These are phyloP conservation scores for Pseudozyma pruni DNA, from an alignment of 1,284 basidiomycete species.

Conservation along the genomic window DNA sequence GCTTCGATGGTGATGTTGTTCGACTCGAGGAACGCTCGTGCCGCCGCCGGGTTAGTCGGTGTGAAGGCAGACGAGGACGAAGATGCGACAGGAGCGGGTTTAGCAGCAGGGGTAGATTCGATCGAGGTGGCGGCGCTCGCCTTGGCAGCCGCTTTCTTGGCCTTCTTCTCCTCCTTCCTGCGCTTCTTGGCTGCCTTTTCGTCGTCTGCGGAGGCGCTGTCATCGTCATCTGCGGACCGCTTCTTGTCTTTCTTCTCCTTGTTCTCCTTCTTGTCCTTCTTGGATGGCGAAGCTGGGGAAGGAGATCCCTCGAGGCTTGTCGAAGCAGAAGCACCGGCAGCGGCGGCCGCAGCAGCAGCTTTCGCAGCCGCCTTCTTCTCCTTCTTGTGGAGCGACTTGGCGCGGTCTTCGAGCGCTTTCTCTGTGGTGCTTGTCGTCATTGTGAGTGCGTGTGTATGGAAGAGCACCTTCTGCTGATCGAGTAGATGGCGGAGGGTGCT, in stretches of 20 bases:
- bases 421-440: conserved; percentile 35
- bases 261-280: conserved; percentile 67
- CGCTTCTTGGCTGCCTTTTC: conserved; percentile 68
- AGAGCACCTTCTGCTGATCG: conserved; percentile 6
- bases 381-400: conserved; percentile 60
- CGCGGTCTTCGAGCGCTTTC: conserved; percentile 50
- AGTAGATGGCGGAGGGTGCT: conserved; percentile 3
- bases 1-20: conserved; percentile 67
- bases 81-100: conserved; percentile 44
- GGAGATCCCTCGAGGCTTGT: conserved; percentile 24
- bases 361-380: conserved; percentile 62
- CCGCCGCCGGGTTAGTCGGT: conserved; percentile 56
- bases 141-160: conserved; percentile 48
- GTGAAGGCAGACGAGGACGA: conserved; percentile 58
- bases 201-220: conserved; percentile 20
- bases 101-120: conserved; percentile 40
- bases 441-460: not conserved
- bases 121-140: conserved; percentile 27
- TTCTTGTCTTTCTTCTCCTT: conserved; percentile 63
- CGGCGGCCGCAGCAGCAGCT: conserved; percentile 31
- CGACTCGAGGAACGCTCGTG: conserved; percentile 57
- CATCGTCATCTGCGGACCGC: conserved; percentile 49
- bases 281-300: conserved; percentile 29
- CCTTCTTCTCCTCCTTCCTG: conserved; percentile 60
- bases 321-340: conserved; percentile 29